Conservation (phyloP, 306 rosid genomes). For the Gillenia trifoliata region DNA sequence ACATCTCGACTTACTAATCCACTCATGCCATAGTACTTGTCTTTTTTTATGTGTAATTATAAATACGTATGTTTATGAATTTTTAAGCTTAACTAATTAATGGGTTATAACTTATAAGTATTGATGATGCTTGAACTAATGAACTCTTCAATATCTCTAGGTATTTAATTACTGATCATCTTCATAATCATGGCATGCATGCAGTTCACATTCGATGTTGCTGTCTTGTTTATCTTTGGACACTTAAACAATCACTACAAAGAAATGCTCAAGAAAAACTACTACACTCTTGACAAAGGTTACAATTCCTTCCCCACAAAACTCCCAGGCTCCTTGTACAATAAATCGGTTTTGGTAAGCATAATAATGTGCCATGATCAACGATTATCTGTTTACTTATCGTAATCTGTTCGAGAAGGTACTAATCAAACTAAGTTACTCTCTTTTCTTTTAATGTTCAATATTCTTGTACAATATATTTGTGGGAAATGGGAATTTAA, state of each 20-base stretch:
- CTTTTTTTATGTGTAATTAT: background rate
- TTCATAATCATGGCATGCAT: background rate
- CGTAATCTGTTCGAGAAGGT: background rate
- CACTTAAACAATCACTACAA: slow-evolving; percentile 7
- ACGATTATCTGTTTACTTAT: background rate
- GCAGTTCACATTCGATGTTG: slow-evolving; percentile 22
- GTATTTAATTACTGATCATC: background rate
- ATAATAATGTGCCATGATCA: background rate
- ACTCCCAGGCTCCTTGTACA: slow-evolving; percentile 12
- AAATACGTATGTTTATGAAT: background rate
- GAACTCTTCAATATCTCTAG: background rate
- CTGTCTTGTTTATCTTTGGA: slow-evolving; percentile 19
- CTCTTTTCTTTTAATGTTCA: background rate
- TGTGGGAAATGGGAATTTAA: background rate
- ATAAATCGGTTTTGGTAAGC: slow-evolving; percentile 22
- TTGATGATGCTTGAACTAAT: background rate
- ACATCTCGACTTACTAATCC: no score
- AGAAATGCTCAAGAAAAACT: slow-evolving; percentile 13
- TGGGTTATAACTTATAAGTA: background rate
- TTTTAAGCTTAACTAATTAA: background rate
- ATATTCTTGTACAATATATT: background rate
- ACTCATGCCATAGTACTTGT: no score
- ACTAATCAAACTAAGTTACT: background rate
- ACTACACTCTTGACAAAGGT: slow-evolving; percentile 22
- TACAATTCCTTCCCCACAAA: slow-evolving; percentile 22